Base-by-base conservation (phyloP, 371 early-diverging fungal genomes). In the Fennellomyces sp. region DNA sequence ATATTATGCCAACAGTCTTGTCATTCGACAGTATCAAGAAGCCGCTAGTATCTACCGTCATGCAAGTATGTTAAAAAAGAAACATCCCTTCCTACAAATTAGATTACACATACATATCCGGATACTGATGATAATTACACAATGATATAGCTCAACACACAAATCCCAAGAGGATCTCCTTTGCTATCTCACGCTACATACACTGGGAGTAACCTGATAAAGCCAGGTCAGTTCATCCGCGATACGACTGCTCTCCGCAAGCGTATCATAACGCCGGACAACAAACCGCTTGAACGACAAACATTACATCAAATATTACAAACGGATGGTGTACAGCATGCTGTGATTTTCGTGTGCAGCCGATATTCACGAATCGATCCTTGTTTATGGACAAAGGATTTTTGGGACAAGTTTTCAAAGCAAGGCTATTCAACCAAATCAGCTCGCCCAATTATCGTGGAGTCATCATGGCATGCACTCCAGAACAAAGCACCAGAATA, bases 271-370 rank as follows among this genome's bases (percentile, higher is more conserved):
- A 41, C 23, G n/a, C n/a, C n/a, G n/a, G n/a, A n/a, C 23, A 54
- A 49, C 29, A 33, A 35, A n/a, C n/a, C n/a, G 6, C 25, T 64
- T 4, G 54, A 58, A 38, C 59, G 57, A 15, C 19, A 39, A 2
- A 64, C 64, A 12, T 13, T 64, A n/a, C 49, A 54, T n/a, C 53
- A 58, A 31, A 55, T 64, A 12, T 35, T 64, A 36, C 23, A n/a
- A 52, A 12, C 35, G 5, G 33, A 26, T 23, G n/a, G n/a, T n/a
- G n/a, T 17, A 2, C 48, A 39, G 27, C 63, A 58, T 21, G 52
- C 56, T 2, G 39, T 50, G 23, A 29, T 61, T 11, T 49, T 23
- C 21, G 26, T 61, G 2, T 25, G 49, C n/a, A 54, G 47, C 8
- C 67, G 63, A 2, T 42, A 29, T 11, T 29, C 45, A 4, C 28